Evolutionary conservation across 1,284 basidiomycete species (phyloP).

Genomic region (Gomphus bonarii): DNA sequence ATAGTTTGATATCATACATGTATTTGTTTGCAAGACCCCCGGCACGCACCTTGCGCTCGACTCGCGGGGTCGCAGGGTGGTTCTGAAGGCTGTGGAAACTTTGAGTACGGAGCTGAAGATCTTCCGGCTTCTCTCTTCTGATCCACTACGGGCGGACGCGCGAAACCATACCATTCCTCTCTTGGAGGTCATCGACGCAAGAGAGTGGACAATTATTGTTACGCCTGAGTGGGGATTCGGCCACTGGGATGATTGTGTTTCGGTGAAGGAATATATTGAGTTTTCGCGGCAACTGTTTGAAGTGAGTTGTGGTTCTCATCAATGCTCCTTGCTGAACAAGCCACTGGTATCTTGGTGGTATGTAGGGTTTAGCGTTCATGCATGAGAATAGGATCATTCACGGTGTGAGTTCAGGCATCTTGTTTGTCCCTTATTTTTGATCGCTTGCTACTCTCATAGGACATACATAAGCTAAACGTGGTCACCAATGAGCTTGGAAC

Average conservation of each 20-base stretch:
- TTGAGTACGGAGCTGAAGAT: not conserved
- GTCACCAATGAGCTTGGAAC: not conserved
- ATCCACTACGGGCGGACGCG: not conserved
- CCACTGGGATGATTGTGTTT: not conserved
- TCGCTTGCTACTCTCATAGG: not conserved
- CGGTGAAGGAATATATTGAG: not conserved
- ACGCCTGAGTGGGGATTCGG: not conserved
- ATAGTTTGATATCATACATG: not conserved
- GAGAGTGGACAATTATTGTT: not conserved
- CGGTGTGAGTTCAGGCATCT: not conserved
- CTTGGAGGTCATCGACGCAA: not conserved
- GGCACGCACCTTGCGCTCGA: not conserved
- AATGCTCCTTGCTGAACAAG: not conserved
- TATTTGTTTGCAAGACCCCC: not conserved
- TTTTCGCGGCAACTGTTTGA: not conserved
- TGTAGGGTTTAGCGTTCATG: not conserved
- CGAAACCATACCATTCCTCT: not conserved
- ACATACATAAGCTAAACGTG: not conserved
- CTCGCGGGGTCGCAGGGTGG: not conserved
- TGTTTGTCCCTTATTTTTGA: not conserved
- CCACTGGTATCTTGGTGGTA: not conserved
- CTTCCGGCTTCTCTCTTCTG: not conserved
- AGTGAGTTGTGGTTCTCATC: not conserved
- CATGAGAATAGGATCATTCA: not conserved
- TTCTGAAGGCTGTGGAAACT: not conserved